These are phyloP conservation scores for Amylocystis lapponica DNA, from an alignment of 768 basidiomycete species.

Conservation along the genomic window DNA sequence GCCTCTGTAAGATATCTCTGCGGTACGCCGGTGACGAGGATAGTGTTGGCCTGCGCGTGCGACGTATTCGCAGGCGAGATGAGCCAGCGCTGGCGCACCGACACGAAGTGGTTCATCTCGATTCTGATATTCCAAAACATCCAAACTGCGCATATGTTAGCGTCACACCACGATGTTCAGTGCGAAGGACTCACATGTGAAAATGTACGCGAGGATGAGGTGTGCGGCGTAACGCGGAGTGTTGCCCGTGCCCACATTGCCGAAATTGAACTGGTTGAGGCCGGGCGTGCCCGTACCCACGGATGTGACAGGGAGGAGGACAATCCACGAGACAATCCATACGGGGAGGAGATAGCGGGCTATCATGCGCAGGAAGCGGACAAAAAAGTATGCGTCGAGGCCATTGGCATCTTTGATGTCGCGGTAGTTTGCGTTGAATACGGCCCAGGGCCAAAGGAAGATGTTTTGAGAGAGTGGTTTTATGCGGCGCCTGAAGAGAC, in stretches of 20 bases:
- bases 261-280: slow-evolving; percentile 72
- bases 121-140: slow-evolving; percentile 73
- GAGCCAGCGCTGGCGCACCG: slow-evolving; percentile 76
- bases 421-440: slow-evolving; percentile 57
- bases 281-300: slow-evolving; percentile 48
- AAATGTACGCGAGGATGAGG: slow-evolving; percentile 66
- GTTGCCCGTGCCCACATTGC: slow-evolving; percentile 55
- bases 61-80: slow-evolving; percentile 67
- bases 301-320: slow-evolving; percentile 73
- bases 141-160: slow-evolving; percentile 61
- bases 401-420: slow-evolving; percentile 68
- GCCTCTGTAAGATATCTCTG: slow-evolving; percentile 66
- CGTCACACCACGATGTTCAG: background rate
- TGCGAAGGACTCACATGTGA: slow-evolving; percentile 54
- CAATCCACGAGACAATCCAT: slow-evolving; percentile 84
- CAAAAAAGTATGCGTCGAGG: slow-evolving; percentile 89
- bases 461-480: slow-evolving; percentile 51
- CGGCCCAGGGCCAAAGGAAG: slow-evolving; percentile 61
- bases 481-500: too few relatives aligned
- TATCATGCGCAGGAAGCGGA: slow-evolving; percentile 87
- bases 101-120: slow-evolving; percentile 80
- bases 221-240: slow-evolving; percentile 71
- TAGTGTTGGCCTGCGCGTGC: slow-evolving; percentile 82
- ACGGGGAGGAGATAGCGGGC: slow-evolving; percentile 78
- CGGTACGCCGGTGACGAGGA: slow-evolving; percentile 89